Conservation (phyloP, 305 asterid species). For the Fraxinus floribunda region DNA sequence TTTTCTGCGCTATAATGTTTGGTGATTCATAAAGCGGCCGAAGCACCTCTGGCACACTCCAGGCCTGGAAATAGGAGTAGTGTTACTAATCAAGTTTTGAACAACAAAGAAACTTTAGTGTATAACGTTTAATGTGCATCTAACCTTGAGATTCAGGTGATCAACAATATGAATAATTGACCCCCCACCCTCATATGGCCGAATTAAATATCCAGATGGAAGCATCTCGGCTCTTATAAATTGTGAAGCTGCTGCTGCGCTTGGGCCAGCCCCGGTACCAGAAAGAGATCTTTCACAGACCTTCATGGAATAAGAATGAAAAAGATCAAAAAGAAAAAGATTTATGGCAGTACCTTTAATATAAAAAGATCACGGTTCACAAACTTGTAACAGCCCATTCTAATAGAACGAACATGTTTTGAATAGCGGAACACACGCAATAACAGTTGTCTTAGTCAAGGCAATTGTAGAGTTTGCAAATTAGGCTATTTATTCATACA, state of each 20-base stretch:
- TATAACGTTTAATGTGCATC: not conserved
- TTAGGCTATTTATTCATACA: not conserved
- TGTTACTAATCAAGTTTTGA: constrained; percentile 7
- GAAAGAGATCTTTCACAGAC: constrained; percentile 90
- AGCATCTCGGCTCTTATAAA: constrained; percentile 81
- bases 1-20: constrained; percentile 73
- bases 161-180: constrained; percentile 91
- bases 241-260: constrained; percentile 65
- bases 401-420: not conserved
- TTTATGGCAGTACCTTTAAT: not conserved
- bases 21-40: constrained; percentile 93
- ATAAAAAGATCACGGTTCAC: not conserved
- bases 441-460: not conserved
- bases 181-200: constrained; percentile 97
- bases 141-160: constrained; percentile 79
- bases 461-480: not conserved
- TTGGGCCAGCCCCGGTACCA: constrained; percentile 87
- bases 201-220: constrained; percentile 81
- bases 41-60: constrained; percentile 91
- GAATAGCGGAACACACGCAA: not conserved
- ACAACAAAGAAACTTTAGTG: not conserved
- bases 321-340: not conserved
- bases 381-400: not conserved
- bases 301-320: constrained; percentile 30
- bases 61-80: constrained; percentile 47